Base-by-base conservation (phyloP, 176 grass and related monocot species). In the Zea luxurians region DNA sequence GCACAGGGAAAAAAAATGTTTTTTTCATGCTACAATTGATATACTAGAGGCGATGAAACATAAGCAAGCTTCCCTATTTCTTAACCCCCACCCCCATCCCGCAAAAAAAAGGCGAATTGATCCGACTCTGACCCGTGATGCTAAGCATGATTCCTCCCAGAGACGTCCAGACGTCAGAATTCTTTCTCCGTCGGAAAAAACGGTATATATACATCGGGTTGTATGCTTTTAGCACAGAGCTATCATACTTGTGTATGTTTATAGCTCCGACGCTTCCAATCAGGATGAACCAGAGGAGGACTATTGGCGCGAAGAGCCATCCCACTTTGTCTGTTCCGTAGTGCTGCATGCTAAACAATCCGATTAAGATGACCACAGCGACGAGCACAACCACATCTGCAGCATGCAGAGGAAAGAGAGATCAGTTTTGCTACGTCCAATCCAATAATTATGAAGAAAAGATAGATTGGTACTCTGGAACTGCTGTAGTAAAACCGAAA, bases 261-360 rank as follows among this genome's bases (percentile, higher is more conserved):
- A 93, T 13, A 77, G 90, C 96, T 41, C 96, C 96, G 0, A 95
- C 86, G 57, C 83, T 82, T 75, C 96, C 96, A 70, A 99, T 99
- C 49, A 96, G 52, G 83, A 99, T 78, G 82, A 99, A 96, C 92
- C 92, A 99, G 60, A 99, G 79, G 48, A 99, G 90, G 15, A 99
- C 96, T 61, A 99, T 63, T 10, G 96, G 96, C 59, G 96, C 92
- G 74, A 99, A 99, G 78, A 99, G 85, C 96, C 92, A 95, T 66
- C 96, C 96, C 50, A 99, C 96, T 96, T 95, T 99, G 77, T 96
- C 96, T 17, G 92, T 96, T 37, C 96, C 96, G 66, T 87, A 91
- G 61, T 99, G 92, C 48, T 99, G 96, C 96, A 99, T 96, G 87
- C 92, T 92, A 83, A 99, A 99, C 73, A 99, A 49, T 64, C 92